Conservation (phyloP, 192 early-diverging fungal species). For the Piromyces finnis region DNA sequence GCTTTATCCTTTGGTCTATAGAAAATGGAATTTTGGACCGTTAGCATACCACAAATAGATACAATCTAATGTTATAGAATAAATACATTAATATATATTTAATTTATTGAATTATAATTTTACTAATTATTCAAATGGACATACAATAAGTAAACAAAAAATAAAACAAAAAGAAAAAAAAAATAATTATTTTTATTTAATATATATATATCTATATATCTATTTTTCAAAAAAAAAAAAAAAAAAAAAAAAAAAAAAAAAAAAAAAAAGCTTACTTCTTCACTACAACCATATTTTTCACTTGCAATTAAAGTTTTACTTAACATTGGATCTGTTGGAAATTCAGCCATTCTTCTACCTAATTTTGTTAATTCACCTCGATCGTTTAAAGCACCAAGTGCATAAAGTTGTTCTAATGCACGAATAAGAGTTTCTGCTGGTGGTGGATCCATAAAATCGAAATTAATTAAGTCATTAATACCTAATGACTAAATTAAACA, state of each 20-base stretch:
- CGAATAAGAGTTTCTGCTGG: slow-evolving; percentile 78
- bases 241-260: too few species aligned
- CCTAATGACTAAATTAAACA: too few species aligned
- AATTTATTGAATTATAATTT: too few species aligned
- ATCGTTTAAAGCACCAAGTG: slow-evolving; percentile 80
- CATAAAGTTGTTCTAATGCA: slow-evolving; percentile 80
- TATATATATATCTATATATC: too few species aligned
- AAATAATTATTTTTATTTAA: too few species aligned
- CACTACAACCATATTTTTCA: slow-evolving; percentile 83
- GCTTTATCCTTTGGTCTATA: slow-evolving; percentile 85
- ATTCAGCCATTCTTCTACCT: slow-evolving; percentile 94
- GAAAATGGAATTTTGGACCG: slow-evolving; percentile 58
- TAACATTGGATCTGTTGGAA: slow-evolving; percentile 89
- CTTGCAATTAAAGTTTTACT: slow-evolving; percentile 80
- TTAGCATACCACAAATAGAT: slow-evolving; percentile 87
- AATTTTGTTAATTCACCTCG: slow-evolving; percentile 86
- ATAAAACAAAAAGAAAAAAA: too few species aligned
- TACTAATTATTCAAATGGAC: too few species aligned
- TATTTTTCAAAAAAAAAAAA: too few species aligned
- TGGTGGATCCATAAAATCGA: slow-evolving; percentile 98
- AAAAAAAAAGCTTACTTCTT: slow-evolving; percentile 64
- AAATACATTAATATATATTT: background rate
- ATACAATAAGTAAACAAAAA: too few species aligned
- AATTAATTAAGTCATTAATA: slow-evolving; percentile 89
- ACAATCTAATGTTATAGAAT: slow-evolving; percentile 37